phyloP scores from a whole-genome alignment of 805 yeast genomes.

The Metschnikowia lachancei region DNA sequence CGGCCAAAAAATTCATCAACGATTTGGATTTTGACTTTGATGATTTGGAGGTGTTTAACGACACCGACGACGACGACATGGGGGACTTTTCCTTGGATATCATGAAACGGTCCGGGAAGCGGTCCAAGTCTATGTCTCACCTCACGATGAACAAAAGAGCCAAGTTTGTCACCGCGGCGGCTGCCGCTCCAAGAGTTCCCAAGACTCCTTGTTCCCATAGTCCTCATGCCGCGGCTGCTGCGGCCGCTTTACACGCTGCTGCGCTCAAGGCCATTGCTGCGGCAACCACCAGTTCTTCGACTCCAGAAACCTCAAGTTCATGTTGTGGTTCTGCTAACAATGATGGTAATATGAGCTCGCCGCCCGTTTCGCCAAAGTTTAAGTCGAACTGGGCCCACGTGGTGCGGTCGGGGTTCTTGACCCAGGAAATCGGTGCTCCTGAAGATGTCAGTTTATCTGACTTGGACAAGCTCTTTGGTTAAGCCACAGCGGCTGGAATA shows the following conservation, averaged over 20 bases:
- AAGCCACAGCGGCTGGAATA: too few species aligned
- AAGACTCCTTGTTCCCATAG: slow-evolving; percentile 54
- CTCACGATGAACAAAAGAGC: slow-evolving; percentile 49
- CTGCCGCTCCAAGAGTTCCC: slow-evolving; percentile 80
- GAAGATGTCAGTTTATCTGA: slow-evolving; percentile 76
- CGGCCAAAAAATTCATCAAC: slow-evolving; percentile 8
- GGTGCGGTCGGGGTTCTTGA: slow-evolving; percentile 71
- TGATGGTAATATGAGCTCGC: neutral
- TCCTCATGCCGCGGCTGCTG: slow-evolving; percentile 68
- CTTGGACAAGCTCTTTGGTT: slow-evolving; percentile 41
- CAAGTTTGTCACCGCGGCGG: slow-evolving; percentile 63
- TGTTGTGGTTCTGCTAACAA: slow-evolving; percentile 2
- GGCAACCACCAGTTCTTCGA: slow-evolving; percentile 26
- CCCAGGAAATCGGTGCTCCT: slow-evolving; percentile 76
- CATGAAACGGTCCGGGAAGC: slow-evolving; percentile 46
- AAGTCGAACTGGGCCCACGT: slow-evolving; percentile 70
- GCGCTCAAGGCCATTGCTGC: slow-evolving; percentile 49
- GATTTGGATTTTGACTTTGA: slow-evolving; percentile 48
- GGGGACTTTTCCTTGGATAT: slow-evolving; percentile 39
- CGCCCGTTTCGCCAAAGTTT: slow-evolving; percentile 7
- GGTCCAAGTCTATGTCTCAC: slow-evolving; percentile 66
- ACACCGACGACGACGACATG: slow-evolving; percentile 38
- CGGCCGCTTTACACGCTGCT: slow-evolving; percentile 70
- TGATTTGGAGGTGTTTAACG: slow-evolving; percentile 49
- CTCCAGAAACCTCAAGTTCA: neutral